Base-by-base conservation (phyloP, 352 stramenopile species). In the Globisporangium uncinulatum region DNA sequence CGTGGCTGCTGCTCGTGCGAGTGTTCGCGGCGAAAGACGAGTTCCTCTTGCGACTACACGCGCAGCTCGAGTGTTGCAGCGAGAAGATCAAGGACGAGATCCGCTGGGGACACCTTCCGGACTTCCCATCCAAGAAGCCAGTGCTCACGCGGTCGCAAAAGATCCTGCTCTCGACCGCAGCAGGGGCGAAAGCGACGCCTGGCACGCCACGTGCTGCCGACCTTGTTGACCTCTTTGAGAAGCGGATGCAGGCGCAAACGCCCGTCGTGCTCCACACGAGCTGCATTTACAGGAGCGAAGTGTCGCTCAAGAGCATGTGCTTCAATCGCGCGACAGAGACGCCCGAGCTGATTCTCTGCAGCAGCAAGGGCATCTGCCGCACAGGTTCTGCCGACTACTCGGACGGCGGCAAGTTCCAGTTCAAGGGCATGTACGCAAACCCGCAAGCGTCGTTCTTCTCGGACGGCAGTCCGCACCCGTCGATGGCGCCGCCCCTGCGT, bases 291-390 rank as follows among this genome's bases (percentile, higher is more conserved):
- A 67, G 79, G 21, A 89, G 79, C 47, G 81, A 95, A 32, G 88
- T 83, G 5, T 84, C 80, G 24, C 90, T 95, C 54, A 92, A 91
- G 70, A 80, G 72, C 29, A 84, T 95, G 57, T 91, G 82, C 51
- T 86, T 93, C 46, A 95, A 95, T 58, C 70, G 55, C 32, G 70
- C 81, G 14, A 75, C 65, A 0, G 76, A 85, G 3, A 65, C 71
- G 42, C 48, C 73, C 0, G 83, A 91, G 67, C 71, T 93, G 56
- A 81, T 87, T 45, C 59, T 91, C 19, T 93, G 81, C 47, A 85
- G 75, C 37, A 89, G 67, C 53, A 90, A 89, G 57, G 81, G 77
- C 1, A 89, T 93, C 21, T 87, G 76, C 29, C 71, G 83, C 29
- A 82, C 79, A 24, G 78, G 69, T 2, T 79, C 64, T n/a, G 71